Evolutionary conservation across 2,329 filamentous ascomycete species (phyloP), one percentile per base, ranked within the genome.

Genomic region (Venturia oleaginea): DNA sequence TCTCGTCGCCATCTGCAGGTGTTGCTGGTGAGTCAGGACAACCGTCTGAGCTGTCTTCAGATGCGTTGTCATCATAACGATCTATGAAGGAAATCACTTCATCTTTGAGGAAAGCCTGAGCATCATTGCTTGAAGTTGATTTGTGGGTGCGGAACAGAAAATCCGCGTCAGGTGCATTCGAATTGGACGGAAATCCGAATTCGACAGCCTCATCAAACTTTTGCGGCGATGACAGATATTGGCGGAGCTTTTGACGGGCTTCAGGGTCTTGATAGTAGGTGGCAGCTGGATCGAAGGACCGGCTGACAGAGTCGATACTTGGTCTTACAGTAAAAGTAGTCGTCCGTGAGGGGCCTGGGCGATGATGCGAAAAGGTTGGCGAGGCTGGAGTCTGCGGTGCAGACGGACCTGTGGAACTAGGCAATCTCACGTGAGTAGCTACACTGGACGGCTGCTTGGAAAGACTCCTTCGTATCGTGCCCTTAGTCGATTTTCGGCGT

Each of bases 181-280:
- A 27, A 42, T 46, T 79, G 0, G 87, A 86, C 0, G 92, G 91
- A 70, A 97, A 97, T 0, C 93, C 93, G 75, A 95, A 97, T 73
- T 96, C 90, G 62, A 97, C 84, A 1, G 91, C 92, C 76, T 97
- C 93, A 72, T 97, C 93, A 70, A 97, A 97, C 73, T 96, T 96
- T 69, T 96, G 90, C 0, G 92, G 89, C 1, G 92, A 96, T 8
- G 90, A 89, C 24, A 96, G 83, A 71, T 92, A 96, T 7, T 91
- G 86, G 15, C 92, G 86, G 24, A 97, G 80, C 76, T 95, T 96
- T 70, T 91, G 81, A 40, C 93, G 85, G 46, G 92, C 91, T 72
- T 96, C 90, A 0, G 92, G 91, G 70, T 97, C 92, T 73, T 91
- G 90, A 71, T 96, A 97, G 76, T 96, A 89, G 43, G 90, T 57